Evolutionary conservation across 164 flowering plant species (phyloP), one percentile per base, ranked within the genome.

Genomic region (Euptelea pleiosperma): DNA sequence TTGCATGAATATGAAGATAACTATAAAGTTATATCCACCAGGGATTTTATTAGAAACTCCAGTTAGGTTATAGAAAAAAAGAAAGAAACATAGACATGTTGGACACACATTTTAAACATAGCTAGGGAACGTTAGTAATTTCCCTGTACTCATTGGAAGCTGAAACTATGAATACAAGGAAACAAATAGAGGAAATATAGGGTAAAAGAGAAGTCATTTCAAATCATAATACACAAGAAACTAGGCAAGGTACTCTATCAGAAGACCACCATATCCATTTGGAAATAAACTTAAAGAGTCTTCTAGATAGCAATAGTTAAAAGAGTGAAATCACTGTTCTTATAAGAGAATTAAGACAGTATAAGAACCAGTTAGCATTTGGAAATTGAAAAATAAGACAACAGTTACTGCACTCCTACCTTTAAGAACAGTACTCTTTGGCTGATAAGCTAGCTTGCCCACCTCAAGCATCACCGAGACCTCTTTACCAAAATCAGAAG

Each of bases 381-480:
- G 22, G 3, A n/a, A 21, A 4, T 19, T 21, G 26, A 8, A 21
- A 15, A 26, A 12, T 12, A 26, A 25, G 41, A 52, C 11, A 33
- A n/a, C 16, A n/a, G n/a, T 33, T 2, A 18, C 24, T 26, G 31
- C 39, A 30, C 8, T n/a, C 54, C 18, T 60, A 89, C 99, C 96
- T 84, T 80, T 84, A 42, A 81, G 58, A 12, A 67, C 30, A 21
- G 82, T 45, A 45, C 53, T 46, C 42, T 72, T 73, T 3, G 83
- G 73, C 60, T 69, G 85, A 69, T 91, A 94, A 48, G 87, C 91
- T 68, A 83, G 39, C 76, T 70, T 88, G 24, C 84, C 89, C 44
- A 77, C 96, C 75, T 94, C 95, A 58, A 94, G 96, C 82, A 91
- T 60, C 59, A 69, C 19, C 0, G 89, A 80, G 21, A 91, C 88